Evolutionary conservation across 768 basidiomycete genomes (phyloP).

Genomic region (Leccinellum albellum): DNA sequence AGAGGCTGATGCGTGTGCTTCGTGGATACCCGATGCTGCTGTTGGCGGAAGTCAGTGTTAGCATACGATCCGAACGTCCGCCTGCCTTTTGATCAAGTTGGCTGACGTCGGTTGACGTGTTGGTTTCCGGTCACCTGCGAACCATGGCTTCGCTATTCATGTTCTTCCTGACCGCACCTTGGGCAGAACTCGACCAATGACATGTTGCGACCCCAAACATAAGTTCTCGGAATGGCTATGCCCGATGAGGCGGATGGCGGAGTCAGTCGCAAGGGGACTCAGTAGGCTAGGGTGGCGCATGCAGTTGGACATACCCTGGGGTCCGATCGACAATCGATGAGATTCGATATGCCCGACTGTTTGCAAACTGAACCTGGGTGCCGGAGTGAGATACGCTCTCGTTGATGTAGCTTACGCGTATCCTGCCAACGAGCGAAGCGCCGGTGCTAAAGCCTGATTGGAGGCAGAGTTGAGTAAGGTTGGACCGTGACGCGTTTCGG

Average conservation of each 20-base stretch:
- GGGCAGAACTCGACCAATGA: neutral
- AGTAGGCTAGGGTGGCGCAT: neutral
- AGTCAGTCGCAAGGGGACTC: neutral
- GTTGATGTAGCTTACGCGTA: no score
- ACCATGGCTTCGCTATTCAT: neutral
- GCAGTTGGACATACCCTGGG: neutral
- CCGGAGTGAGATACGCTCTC: no score
- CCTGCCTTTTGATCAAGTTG: neutral
- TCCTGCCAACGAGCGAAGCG: neutral
- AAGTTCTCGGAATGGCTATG: neutral
- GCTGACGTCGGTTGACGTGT: neutral
- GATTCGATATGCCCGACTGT: no score
- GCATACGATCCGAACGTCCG: neutral
- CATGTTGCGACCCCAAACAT: neutral
- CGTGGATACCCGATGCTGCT: neutral
- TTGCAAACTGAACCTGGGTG: no score
- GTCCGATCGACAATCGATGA: neutral
- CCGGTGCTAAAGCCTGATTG: neutral
- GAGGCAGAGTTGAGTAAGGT: no score
- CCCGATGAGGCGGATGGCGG: neutral
- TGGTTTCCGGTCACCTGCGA: neutral
- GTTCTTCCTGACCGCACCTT: neutral
- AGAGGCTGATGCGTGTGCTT: neutral
- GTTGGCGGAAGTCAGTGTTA: neutral
- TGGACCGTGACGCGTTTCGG: no score